Conservation (phyloP, 2,329 filamentous ascomycete species). For the Fusarium keratoplasticum region DNA sequence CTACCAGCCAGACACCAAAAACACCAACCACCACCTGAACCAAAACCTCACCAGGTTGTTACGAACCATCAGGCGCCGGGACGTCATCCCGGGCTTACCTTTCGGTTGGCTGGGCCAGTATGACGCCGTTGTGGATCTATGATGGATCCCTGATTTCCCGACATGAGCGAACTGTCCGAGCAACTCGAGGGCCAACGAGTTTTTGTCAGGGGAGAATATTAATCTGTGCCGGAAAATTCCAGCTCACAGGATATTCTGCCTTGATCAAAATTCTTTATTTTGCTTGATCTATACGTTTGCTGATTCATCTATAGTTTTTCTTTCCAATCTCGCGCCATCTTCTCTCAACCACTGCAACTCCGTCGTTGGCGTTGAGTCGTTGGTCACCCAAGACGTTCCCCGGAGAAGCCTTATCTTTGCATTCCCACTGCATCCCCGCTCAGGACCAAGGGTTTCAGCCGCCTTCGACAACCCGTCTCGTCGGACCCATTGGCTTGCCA, state of each 20-base stretch:
- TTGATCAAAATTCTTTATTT: neutral
- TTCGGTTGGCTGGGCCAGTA: constrained; percentile 32
- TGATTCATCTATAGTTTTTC: neutral
- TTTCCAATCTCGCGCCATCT: neutral
- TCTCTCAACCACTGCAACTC: neutral
- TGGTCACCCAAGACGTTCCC: neutral
- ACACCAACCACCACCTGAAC: neutral
- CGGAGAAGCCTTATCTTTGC: neutral
- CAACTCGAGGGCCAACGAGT: constrained; percentile 3
- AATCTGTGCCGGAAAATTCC: neutral
- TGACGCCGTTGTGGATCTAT: constrained; percentile 36
- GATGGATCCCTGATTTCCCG: constrained; percentile 33
- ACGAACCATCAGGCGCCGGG: neutral
- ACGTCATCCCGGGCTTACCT: constrained; percentile 21
- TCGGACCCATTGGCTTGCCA: neutral
- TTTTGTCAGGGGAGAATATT: neutral
- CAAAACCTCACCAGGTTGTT: neutral
- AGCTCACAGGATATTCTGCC: neutral
- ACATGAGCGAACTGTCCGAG: constrained; percentile 6
- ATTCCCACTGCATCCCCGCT: constrained; percentile 9
- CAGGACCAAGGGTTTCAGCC: neutral
- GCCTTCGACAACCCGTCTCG: constrained; percentile 13
- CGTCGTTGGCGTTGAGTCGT: neutral
- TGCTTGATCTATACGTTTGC: neutral
- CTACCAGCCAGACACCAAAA: neutral